Evolutionary conservation across 1,139 yeast genomes (phyloP).

Genomic region (Sugiyamaella neomexicana): DNA sequence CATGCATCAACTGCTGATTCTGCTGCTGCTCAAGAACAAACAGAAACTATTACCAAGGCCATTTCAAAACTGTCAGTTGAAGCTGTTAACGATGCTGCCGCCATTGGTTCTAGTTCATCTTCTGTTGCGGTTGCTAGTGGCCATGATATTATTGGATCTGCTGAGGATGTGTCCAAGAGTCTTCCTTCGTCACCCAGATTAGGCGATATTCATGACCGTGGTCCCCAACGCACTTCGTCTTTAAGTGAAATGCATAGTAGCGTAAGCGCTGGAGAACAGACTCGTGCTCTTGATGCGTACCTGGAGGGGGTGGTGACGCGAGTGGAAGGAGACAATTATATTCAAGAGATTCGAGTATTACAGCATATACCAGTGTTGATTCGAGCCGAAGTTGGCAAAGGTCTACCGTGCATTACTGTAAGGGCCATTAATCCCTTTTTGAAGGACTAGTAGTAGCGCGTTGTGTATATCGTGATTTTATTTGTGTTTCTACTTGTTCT

Average conservation of each 20-base stretch:
- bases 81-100: constrained; percentile 5
- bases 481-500: not conserved
- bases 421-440: constrained; percentile 87
- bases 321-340: constrained; percentile 55
- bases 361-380: constrained; percentile 79
- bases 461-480: not conserved
- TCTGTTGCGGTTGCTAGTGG: not conserved
- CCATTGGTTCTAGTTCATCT: not conserved
- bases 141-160: constrained; percentile 8
- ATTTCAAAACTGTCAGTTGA: constrained; percentile 21
- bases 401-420: constrained; percentile 87
- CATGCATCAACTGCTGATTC: constrained; percentile 63
- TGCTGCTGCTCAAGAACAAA: constrained; percentile 52
- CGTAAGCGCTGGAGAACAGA: constrained; percentile 23
- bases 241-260: constrained; percentile 33
- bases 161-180: constrained; percentile 30
- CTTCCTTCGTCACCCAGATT: constrained; percentile 35
- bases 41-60: constrained; percentile 20
- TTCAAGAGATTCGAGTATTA: constrained; percentile 82
- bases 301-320: constrained; percentile 53
- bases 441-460: not conserved
- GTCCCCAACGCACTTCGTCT: constrained; percentile 33
- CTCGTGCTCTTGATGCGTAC: constrained; percentile 37
- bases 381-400: constrained; percentile 90
- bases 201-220: constrained; percentile 31